Conservation (phyloP, 2,329 filamentous ascomycete genomes). For the Sclerotinia minor region DNA sequence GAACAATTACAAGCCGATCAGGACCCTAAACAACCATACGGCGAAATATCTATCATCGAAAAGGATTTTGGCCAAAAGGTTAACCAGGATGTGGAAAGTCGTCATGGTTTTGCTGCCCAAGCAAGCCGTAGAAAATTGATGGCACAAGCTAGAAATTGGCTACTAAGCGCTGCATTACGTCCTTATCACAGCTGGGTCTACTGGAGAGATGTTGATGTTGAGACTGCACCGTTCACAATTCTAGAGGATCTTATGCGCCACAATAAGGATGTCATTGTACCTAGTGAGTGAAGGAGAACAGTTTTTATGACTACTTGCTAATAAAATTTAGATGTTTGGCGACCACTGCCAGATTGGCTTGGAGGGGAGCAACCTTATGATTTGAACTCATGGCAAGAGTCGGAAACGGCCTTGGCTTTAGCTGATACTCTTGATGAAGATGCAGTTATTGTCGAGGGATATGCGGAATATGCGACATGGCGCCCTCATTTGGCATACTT, state of each 20-base stretch:
- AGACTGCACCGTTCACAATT: conserved; percentile 95
- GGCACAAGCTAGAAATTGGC: conserved; percentile 97
- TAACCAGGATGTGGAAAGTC: conserved; percentile 94
- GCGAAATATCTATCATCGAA: conserved; percentile 95
- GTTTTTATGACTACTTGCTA: not conserved
- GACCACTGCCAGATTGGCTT: conserved; percentile 97
- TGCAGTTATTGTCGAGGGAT: conserved; percentile 97
- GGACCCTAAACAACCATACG: conserved; percentile 80
- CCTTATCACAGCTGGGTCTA: conserved; percentile 99
- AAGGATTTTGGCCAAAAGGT: conserved; percentile 99
- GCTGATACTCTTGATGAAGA: conserved; percentile 96
- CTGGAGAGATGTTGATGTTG: conserved; percentile 97
- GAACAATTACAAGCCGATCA: conserved; percentile 76
- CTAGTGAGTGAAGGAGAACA: conserved; percentile 65
- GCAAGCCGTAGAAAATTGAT: conserved; percentile 92
- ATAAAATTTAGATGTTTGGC: conserved; percentile 78
- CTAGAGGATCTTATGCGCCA: conserved; percentile 97
- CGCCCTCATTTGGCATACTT: conserved; percentile 94
- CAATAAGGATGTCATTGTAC: conserved; percentile 98
- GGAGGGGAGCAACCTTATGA: conserved; percentile 98
- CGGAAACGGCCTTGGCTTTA: conserved; percentile 88
- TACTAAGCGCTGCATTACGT: conserved; percentile 86
- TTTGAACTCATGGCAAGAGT: conserved; percentile 98
- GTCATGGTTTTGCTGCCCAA: conserved; percentile 95
- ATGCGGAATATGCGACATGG: conserved; percentile 98